A percentile compares a stretch with the other conserved stretches of the same genome.
phyloP scores from a whole-genome alignment of 2,329 filamentous ascomycete species.

The Celoporthe dispersa region DNA sequence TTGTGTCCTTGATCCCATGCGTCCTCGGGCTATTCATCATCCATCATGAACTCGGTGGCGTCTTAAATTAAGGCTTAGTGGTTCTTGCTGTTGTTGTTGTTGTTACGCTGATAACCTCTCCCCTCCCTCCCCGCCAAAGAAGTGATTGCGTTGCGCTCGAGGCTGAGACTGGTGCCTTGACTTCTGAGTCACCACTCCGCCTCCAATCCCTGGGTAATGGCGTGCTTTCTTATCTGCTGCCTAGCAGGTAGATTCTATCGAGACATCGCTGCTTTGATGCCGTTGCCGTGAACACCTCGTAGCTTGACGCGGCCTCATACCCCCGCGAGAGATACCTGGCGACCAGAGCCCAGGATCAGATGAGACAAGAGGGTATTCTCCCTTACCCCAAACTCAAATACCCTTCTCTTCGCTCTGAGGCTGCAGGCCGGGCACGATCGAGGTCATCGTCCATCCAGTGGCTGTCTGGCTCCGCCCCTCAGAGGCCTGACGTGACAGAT shows the following conservation, averaged over 20 bases:
- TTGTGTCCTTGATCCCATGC: slow-evolving; percentile 5
- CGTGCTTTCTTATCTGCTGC: not conserved
- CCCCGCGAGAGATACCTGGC: not conserved
- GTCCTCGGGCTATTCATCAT: not conserved
- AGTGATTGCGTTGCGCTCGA: not conserved
- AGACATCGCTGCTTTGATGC: not conserved
- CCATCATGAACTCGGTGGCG: not conserved
- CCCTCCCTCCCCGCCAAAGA: too few relatives aligned
- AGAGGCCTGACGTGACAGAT: not conserved
- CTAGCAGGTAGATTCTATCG: not conserved
- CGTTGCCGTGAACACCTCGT: not conserved
- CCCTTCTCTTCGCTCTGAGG: not conserved
- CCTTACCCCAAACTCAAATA: slow-evolving; percentile 1
- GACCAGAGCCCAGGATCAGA: not conserved
- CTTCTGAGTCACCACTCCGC: not conserved
- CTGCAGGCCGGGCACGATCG: not conserved
- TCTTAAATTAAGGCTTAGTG: not conserved
- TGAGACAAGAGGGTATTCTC: not conserved
- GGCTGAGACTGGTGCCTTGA: not conserved
- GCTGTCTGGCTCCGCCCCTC: not conserved
- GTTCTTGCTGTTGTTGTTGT: not conserved
- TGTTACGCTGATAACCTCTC: not conserved
- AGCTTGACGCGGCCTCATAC: not conserved
- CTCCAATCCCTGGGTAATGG: not conserved
- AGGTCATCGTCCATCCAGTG: slow-evolving; percentile 1